Evolutionary conservation across 768 basidiomycete genomes (phyloP).

Genomic region (Psilocybe cyanescens): DNA sequence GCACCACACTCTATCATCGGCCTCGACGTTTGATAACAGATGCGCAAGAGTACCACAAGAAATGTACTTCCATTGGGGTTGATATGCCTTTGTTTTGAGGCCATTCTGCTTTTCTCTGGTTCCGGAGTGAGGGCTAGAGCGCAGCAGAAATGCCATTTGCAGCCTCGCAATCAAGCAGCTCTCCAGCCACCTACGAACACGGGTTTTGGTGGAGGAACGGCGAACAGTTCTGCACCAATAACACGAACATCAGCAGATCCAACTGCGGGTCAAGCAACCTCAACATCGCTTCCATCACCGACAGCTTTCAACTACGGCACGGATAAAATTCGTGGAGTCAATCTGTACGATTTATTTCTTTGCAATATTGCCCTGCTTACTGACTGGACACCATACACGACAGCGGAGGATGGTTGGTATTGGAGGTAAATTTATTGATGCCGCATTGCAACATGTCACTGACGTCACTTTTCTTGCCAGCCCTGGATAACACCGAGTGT

Average conservation of each 20-base stretch:
- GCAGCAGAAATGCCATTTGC: conserved; percentile 26
- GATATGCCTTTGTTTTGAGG: conserved; percentile 18
- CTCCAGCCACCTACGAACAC: conserved; percentile 18
- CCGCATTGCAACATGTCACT: conserved; percentile 4
- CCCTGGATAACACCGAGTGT: conserved; percentile 34
- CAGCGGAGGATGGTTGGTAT: conserved; percentile 32
- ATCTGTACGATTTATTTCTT: conserved; percentile 22
- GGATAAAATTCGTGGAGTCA: conserved; percentile 31
- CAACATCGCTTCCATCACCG: conserved; percentile 12
- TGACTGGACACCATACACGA: background rate
- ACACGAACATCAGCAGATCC: conserved; percentile 11
- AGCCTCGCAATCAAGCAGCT: conserved; percentile 19
- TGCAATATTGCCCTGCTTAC: background rate
- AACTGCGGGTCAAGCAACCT: background rate
- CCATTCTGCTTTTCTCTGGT: conserved; percentile 16
- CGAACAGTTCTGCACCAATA: conserved; percentile 2
- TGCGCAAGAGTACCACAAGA: background rate
- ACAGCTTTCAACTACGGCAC: conserved; percentile 27
- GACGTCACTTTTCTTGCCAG: conserved; percentile 14
- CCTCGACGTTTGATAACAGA: background rate
- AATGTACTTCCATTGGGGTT: conserved; percentile 12
- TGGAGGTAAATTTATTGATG: conserved; percentile 21
- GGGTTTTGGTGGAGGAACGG: background rate
- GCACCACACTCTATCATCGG: background rate
- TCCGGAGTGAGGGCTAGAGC: conserved; percentile 12